Conservation (phyloP, 257 asterid species). For the Capsicum pubescens region DNA sequence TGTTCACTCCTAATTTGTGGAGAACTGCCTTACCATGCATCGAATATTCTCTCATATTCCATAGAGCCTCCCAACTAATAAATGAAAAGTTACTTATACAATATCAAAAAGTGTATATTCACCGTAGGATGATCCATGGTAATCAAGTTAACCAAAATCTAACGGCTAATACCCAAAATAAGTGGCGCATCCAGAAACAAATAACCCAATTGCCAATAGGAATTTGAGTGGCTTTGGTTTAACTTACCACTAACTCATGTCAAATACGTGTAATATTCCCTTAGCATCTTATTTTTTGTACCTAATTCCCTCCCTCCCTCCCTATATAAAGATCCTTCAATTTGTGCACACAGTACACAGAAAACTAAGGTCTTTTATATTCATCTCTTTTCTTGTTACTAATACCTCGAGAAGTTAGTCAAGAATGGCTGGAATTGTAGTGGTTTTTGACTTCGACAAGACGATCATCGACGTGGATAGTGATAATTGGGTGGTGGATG, state of each 20-base stretch:
- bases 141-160: slow-evolving; percentile 27
- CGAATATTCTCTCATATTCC: slow-evolving; percentile 38
- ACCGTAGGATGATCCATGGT: slow-evolving; percentile 22
- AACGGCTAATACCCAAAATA: slow-evolving; percentile 17
- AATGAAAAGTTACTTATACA: background rate
- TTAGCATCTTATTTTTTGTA: slow-evolving; percentile 41
- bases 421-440: slow-evolving; percentile 34
- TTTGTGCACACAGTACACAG: no score
- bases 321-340: slow-evolving; percentile 25
- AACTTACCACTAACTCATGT: no score
- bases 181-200: background rate
- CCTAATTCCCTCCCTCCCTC: slow-evolving; percentile 1
- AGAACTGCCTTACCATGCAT: background rate
- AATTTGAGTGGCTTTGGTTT: slow-evolving; percentile 27
- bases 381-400: background rate
- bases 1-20: background rate
- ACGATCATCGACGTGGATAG: slow-evolving; percentile 48
- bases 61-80: background rate
- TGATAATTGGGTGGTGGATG: slow-evolving; percentile 46
- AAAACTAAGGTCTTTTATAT: background rate
- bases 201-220: background rate
- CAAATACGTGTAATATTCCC: slow-evolving; percentile 67
- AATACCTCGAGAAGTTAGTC: background rate
- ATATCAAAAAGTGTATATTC: background rate
- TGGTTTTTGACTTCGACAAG: slow-evolving; percentile 47